A percentile compares a stretch with the other conserved stretches of the same genome.
phyloP scores from a whole-genome alignment of 345 rosid species.

The Melastoma malabathricum region DNA sequence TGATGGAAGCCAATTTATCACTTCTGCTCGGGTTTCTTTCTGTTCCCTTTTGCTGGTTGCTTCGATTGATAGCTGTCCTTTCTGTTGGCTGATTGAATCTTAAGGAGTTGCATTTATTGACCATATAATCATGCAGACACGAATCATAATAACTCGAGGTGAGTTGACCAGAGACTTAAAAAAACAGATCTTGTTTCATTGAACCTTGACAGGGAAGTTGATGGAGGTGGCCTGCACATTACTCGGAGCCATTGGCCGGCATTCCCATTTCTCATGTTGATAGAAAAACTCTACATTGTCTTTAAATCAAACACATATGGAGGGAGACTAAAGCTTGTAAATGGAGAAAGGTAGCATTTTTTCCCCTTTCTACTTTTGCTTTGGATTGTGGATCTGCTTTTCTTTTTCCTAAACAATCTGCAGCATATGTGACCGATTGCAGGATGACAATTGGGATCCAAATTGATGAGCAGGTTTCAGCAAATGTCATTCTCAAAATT shows the following conservation, averaged over 20 bases:
- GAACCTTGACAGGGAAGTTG: conserved; percentile 50
- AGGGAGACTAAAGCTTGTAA: conserved; percentile 17
- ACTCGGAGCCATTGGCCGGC: conserved; percentile 45
- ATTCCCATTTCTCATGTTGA: conserved; percentile 28
- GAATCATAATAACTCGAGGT: background rate
- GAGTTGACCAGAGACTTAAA: background rate
- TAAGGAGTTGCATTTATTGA: no score
- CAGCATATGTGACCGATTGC: no score
- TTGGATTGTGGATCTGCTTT: background rate
- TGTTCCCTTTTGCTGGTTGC: no score
- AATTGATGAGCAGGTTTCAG: background rate
- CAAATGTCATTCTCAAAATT: background rate
- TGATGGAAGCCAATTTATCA: no score
- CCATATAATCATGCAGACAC: no score
- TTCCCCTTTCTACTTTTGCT: background rate
- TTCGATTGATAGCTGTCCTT: no score
- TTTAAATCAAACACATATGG: conserved; percentile 8
- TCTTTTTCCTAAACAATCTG: no score
- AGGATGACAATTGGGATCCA: no score
- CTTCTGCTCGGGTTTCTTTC: no score
- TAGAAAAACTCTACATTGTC: conserved; percentile 14
- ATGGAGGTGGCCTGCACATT: conserved; percentile 78
- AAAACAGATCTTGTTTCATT: no score
- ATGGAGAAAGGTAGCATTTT: conserved; percentile 6
- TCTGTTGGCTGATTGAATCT: no score